phyloP scores from a whole-genome alignment of 352 stramenopile genomes.

The Phytophthora kernoviae region DNA sequence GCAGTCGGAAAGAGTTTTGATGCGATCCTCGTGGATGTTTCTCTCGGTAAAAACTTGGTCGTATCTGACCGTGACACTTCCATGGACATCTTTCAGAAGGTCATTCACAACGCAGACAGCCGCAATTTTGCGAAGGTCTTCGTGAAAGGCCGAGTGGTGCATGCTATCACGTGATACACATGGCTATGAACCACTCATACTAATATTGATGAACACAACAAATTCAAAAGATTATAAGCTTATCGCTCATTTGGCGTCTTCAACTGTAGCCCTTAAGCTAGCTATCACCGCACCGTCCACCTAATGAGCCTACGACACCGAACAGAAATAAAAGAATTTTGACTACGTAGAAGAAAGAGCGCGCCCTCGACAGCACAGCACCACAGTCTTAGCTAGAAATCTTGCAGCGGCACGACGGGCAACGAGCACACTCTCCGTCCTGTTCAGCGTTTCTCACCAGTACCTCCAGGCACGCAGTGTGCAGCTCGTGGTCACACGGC shows the following conservation, averaged over 20 bases:
- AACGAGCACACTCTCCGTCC: conserved; percentile 25
- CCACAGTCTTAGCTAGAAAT: conserved; percentile 10
- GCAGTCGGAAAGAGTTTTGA: conserved; percentile 84
- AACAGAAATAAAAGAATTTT: conserved; percentile 2
- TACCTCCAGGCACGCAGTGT: conserved; percentile 47
- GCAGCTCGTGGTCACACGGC: conserved; percentile 56
- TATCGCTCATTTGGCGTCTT: no score
- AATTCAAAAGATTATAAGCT: not conserved
- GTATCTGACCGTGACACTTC: conserved; percentile 44
- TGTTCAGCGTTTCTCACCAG: conserved; percentile 39
- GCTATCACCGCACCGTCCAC: not conserved
- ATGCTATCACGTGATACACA: conserved; percentile 6
- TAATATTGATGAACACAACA: not conserved
- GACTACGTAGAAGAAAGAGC: not conserved
- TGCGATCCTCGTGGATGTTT: conserved; percentile 77
- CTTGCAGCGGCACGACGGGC: conserved; percentile 34
- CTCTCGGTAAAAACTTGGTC: conserved; percentile 51
- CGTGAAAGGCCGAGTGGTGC: conserved; percentile 57
- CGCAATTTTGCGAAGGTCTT: conserved; percentile 85
- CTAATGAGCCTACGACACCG: conserved; percentile 2
- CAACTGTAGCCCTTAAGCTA: no score
- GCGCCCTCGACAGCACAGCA: not conserved
- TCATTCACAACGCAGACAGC: conserved; percentile 85
- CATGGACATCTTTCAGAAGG: conserved; percentile 81
- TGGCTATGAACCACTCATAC: no score